A percentile compares a stretch with the other conserved stretches of the same genome.
Evolutionary conservation across 2,329 filamentous ascomycete species (phyloP).

Genomic region (Hypoxylon sp.): DNA sequence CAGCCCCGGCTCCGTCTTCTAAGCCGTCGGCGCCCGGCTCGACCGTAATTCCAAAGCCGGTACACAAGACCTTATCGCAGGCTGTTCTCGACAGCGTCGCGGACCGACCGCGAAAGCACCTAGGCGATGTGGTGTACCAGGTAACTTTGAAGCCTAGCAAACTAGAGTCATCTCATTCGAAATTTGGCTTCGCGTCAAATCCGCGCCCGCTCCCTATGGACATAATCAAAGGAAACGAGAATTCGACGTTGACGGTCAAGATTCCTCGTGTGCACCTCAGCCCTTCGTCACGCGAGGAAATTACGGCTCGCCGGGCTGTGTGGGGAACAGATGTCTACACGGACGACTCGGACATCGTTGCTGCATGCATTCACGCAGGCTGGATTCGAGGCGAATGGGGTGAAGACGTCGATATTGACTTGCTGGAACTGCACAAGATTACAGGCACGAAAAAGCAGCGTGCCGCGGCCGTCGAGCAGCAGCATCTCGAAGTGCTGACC

Average conservation of each 20-base stretch:
- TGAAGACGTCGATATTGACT: conserved; percentile 74
- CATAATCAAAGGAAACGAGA: conserved; percentile 75
- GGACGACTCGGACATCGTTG: conserved; percentile 92
- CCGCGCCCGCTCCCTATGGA: conserved; percentile 81
- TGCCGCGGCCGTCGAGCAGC: conserved; percentile 39
- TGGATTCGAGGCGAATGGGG: conserved; percentile 92
- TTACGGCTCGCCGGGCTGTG: conserved; percentile 79
- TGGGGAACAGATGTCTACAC: conserved; percentile 97
- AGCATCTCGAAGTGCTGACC: conserved; percentile 55
- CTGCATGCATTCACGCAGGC: conserved; percentile 90
- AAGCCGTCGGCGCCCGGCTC: conserved; percentile 48
- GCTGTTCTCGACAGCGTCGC: conserved; percentile 76
- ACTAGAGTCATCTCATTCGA: conserved; percentile 53
- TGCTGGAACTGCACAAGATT: conserved; percentile 66
- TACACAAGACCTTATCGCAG: conserved; percentile 72
- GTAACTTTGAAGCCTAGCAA: conserved; percentile 67
- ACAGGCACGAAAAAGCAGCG: conserved; percentile 49
- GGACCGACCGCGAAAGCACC: conserved; percentile 76
- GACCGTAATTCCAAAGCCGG: conserved; percentile 64
- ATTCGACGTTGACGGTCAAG: conserved; percentile 89
- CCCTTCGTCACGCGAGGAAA: conserved; percentile 76
- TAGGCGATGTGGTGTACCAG: conserved; percentile 86
- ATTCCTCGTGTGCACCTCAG: conserved; percentile 82
- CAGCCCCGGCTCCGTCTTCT: conserved; percentile 47
- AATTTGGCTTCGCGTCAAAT: conserved; percentile 59